Evolutionary conservation across 2,329 filamentous ascomycete genomes (phyloP).

Genomic region (Stachybotrys chartarum): DNA sequence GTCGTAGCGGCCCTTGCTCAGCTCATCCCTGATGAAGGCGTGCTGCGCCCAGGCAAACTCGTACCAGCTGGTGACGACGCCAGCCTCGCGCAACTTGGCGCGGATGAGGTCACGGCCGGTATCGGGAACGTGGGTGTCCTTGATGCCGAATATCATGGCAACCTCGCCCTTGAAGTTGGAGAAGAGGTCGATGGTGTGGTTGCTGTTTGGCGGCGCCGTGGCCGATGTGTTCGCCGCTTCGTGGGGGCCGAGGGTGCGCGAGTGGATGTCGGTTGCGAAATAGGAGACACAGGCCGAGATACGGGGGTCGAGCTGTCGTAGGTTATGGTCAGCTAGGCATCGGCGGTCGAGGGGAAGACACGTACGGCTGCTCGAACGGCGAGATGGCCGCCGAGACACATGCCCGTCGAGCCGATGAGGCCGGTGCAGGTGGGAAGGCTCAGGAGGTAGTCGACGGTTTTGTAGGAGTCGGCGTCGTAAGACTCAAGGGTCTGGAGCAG

Average conservation of each 20-base stretch:
- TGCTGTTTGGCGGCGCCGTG: conserved; percentile 27
- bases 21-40: conserved; percentile 88
- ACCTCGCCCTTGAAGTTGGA: conserved; percentile 73
- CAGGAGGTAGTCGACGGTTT: conserved; percentile 63
- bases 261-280: conserved; percentile 90
- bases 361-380: conserved; percentile 52
- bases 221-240: conserved; percentile 38
- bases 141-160: conserved; percentile 85
- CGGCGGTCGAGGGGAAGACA: conserved; percentile 2
- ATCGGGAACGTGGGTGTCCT: conserved; percentile 83
- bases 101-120: conserved; percentile 78
- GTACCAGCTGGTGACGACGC: conserved; percentile 71
- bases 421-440: conserved; percentile 73
- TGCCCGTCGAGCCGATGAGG: conserved; percentile 70
- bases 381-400: conserved; percentile 91
- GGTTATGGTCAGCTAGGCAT: background rate
- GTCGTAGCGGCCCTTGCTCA: conserved; percentile 91
- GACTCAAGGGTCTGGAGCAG: conserved; percentile 62
- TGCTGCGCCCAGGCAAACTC: conserved; percentile 93
- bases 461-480: conserved; percentile 73
- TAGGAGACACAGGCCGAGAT: conserved; percentile 75
- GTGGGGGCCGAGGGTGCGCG: conserved; percentile 62
- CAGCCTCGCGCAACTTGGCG: conserved; percentile 69
- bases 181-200: conserved; percentile 47
- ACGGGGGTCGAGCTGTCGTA: conserved; percentile 58